Conservation (phyloP, 768 basidiomycete species). For the Psilocybe cyanescens region DNA sequence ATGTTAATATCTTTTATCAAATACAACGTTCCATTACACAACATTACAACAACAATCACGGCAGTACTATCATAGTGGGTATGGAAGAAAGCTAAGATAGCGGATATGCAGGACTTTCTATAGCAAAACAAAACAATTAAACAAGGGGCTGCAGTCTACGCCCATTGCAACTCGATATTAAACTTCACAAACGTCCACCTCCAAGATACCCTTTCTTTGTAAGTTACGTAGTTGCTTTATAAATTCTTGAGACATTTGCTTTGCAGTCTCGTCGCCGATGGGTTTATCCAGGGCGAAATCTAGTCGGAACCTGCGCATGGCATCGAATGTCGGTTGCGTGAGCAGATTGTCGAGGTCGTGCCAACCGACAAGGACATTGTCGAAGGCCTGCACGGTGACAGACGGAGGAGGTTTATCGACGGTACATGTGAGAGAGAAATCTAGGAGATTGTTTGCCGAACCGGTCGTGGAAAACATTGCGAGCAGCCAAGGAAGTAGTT, state of each 20-base stretch:
- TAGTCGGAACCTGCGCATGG: slow-evolving; percentile 22
- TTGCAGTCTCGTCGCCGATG: slow-evolving; percentile 18
- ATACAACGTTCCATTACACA: no score
- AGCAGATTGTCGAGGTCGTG: slow-evolving; percentile 27
- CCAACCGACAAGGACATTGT: slow-evolving; percentile 24
- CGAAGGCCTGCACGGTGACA: slow-evolving; percentile 21
- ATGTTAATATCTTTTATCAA: no score
- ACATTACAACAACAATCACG: no score
- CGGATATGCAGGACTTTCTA: no score
- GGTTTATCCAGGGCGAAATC: slow-evolving; percentile 25
- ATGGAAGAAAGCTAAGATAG: no score
- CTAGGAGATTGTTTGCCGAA: slow-evolving; percentile 17
- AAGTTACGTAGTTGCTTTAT: slow-evolving; percentile 21
- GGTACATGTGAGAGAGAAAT: slow-evolving; percentile 23
- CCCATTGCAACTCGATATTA: not conserved
- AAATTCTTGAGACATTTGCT: slow-evolving; percentile 20
- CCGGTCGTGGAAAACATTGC: slow-evolving; percentile 23
- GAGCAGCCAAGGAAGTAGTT: slow-evolving; percentile 28
- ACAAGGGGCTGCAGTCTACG: no score
- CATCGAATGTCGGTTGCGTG: slow-evolving; percentile 21
- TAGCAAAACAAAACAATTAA: no score
- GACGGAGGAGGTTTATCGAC: slow-evolving; percentile 30
- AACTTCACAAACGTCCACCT: slow-evolving; percentile 22
- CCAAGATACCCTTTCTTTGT: slow-evolving; percentile 19
- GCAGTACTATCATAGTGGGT: no score